phyloP scores from a whole-genome alignment of 2,329 filamentous ascomycete genomes.

The Fusarium sp. region DNA sequence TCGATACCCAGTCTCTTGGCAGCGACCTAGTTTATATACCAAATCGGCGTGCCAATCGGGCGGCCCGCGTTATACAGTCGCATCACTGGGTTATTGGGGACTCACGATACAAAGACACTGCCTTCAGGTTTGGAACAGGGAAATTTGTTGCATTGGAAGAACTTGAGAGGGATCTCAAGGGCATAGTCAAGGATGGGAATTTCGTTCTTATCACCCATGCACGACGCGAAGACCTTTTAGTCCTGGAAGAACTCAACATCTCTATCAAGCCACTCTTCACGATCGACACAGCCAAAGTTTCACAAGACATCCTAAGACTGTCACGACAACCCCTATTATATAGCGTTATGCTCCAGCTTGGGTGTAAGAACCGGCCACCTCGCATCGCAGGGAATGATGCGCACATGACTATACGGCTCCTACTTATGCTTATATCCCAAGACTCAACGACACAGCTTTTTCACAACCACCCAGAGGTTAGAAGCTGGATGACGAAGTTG shows the following conservation, averaged over 20 bases:
- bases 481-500: neutral
- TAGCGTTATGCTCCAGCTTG: no score
- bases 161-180: neutral
- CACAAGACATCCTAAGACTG: neutral
- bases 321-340: no score
- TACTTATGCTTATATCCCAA: neutral
- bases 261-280: neutral
- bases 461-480: neutral
- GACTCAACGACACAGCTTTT: neutral
- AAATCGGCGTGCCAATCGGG: neutral
- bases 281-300: neutral
- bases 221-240: neutral
- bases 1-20: neutral
- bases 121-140: neutral
- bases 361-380: neutral
- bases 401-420: neutral
- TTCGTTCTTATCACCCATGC: neutral
- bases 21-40: neutral
- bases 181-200: neutral
- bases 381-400: neutral
- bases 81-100: neutral
- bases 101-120: neutral
- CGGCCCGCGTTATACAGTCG: neutral
- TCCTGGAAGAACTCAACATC: neutral
- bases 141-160: neutral